A percentile compares a stretch with the other conserved stretches of the same genome.
Evolutionary conservation across 2,329 filamentous ascomycete species (phyloP).

Genomic region (Amauroascus niger): DNA sequence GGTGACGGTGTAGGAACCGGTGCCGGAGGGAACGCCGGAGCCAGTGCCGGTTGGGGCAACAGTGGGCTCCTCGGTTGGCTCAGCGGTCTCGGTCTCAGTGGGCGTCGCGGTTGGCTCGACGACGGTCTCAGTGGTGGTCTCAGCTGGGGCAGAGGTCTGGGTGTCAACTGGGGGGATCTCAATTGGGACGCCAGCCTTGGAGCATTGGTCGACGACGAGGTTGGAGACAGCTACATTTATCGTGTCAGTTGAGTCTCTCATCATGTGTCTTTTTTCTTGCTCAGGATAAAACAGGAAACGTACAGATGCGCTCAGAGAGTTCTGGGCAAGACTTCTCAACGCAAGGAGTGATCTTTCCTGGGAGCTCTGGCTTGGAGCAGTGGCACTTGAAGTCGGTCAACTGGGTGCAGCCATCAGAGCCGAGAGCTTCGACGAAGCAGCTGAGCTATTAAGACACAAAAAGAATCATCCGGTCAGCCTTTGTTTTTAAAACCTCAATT

Average conservation of each 20-base stretch:
- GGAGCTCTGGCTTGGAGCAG: constrained; percentile 39
- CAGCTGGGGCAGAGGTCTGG: constrained; percentile 6
- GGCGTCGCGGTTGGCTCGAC: not conserved
- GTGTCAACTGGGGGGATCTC: constrained; percentile 26
- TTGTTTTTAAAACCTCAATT: not conserved
- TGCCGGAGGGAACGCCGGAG: constrained; percentile 15
- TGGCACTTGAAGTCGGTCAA: constrained; percentile 44
- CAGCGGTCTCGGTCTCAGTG: not conserved
- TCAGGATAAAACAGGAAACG: not conserved
- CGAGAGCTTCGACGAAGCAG: constrained; percentile 39
- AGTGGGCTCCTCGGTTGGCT: constrained; percentile 1
- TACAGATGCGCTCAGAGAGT: constrained; percentile 8
- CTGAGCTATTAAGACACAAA: constrained; percentile 30
- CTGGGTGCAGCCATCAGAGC: constrained; percentile 36
- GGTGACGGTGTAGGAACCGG: constrained; percentile 13
- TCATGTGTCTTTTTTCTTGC: no score
- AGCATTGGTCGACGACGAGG: constrained; percentile 29
- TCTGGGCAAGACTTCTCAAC: constrained; percentile 35
- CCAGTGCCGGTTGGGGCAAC: constrained; percentile 9
- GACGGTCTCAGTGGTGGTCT: constrained; percentile 5
- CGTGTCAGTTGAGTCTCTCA: not conserved
- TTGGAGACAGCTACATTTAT: constrained; percentile 29
- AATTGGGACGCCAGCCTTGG: constrained; percentile 30
- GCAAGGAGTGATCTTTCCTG: constrained; percentile 38
- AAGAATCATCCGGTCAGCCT: not conserved